A percentile compares a stretch with the other conserved stretches of the same genome.
phyloP scores from a whole-genome alignment of 2,329 filamentous ascomycete genomes.

The Bimuria novae-zelandiae region DNA sequence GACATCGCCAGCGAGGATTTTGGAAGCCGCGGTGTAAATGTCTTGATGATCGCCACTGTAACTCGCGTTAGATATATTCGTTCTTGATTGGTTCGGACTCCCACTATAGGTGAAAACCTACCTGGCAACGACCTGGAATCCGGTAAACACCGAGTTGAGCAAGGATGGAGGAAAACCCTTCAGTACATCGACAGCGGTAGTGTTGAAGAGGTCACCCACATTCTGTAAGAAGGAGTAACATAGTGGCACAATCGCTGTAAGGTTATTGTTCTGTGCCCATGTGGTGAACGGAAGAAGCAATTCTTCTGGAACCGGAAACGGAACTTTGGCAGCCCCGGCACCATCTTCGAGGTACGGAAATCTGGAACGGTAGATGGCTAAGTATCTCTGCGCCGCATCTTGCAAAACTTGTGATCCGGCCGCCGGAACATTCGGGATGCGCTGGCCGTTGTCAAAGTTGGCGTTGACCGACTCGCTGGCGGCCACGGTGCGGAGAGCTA shows the following conservation, averaged over 20 bases:
- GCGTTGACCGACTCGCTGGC: neutral
- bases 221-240: constrained; percentile 30
- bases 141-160: neutral
- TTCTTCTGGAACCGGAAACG: constrained; percentile 51
- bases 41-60: neutral
- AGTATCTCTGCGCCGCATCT: neutral
- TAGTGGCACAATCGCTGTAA: neutral
- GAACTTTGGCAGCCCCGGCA: constrained; percentile 45
- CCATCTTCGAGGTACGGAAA: constrained; percentile 29
- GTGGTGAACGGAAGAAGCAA: constrained; percentile 54
- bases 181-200: constrained; percentile 1
- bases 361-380: neutral
- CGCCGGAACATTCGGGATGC: neutral
- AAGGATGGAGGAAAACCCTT: neutral
- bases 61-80: neutral
- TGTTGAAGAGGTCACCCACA: constrained; percentile 29
- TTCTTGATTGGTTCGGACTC: neutral
- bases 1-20: neutral
- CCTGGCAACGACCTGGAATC: neutral
- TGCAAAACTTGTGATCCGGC: neutral
- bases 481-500: too few species aligned
- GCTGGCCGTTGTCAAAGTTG: neutral
- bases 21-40: neutral
- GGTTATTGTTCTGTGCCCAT: constrained; percentile 49
- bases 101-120: neutral